phyloP scores from a whole-genome alignment of 176 grass and related monocot genomes.

The Triticum monococcum region DNA sequence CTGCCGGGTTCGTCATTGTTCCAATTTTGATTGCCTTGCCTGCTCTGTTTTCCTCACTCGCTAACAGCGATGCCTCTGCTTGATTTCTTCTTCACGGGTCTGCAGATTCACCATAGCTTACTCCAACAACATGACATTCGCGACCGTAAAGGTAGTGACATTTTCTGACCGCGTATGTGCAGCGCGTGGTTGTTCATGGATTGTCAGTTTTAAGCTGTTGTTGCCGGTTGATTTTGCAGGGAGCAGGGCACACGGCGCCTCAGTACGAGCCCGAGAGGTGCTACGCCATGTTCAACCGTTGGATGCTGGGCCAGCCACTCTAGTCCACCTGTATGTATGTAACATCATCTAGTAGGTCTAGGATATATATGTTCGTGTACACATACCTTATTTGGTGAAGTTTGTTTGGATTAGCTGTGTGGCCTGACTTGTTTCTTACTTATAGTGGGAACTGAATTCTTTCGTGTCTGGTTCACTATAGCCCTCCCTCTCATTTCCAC shows the following conservation, averaged over 20 bases:
- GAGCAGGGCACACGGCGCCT: slow-evolving; percentile 27
- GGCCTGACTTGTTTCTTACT: too few species aligned
- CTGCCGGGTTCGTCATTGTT: slow-evolving; percentile 24
- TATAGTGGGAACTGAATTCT: too few species aligned
- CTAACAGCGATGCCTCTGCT: not conserved
- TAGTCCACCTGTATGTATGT: not conserved
- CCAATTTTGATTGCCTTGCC: rapidly evolving
- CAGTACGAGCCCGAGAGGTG: slow-evolving; percentile 40
- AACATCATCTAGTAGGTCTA: too few species aligned
- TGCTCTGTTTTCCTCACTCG: not conserved
- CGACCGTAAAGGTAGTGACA: slow-evolving; percentile 28
- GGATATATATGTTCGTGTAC: too few species aligned
- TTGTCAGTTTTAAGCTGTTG: not conserved
- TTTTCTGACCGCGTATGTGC: not conserved
- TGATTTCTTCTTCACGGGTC: not conserved
- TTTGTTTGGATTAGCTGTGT: too few species aligned
- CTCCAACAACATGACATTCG: slow-evolving; percentile 51
- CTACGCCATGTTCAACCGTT: slow-evolving; percentile 38
- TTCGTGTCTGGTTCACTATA: too few species aligned
- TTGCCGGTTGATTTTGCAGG: not conserved
- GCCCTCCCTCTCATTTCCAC: too few species aligned
- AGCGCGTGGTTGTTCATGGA: not conserved
- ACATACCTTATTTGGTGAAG: too few species aligned
- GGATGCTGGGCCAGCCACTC: slow-evolving; percentile 15
- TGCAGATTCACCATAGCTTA: slow-evolving; percentile 44